Percentiles rank a stretch among this genome's conserved stretches.
phyloP scores from a whole-genome alignment of 345 rosid genomes.

The rapeseed (Brassica napus) region DNA sequence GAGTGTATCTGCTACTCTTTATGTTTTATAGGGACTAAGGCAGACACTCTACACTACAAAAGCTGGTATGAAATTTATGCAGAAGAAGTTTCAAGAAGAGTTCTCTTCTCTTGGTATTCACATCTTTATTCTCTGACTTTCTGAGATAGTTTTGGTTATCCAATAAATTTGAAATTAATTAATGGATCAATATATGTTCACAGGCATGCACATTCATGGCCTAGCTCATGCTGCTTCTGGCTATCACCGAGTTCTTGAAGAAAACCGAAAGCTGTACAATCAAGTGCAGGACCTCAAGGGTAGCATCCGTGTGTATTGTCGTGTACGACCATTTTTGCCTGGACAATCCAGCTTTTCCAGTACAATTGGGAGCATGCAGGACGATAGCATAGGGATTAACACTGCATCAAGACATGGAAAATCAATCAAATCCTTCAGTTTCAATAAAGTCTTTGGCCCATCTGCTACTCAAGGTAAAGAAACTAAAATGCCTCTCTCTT shows the following conservation, averaged over 20 bases:
- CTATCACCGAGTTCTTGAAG: constrained; percentile 88
- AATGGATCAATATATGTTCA: constrained; percentile 19
- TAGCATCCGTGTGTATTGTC: constrained; percentile 92
- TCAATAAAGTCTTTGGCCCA: constrained; percentile 93
- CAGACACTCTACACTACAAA: constrained; percentile 64
- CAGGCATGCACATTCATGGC: constrained; percentile 83
- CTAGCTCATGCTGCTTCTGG: constrained; percentile 96
- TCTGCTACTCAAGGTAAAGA: constrained; percentile 80
- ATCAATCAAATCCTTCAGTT: constrained; percentile 68
- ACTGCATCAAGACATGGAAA: constrained; percentile 80
- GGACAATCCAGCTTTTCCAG: constrained; percentile 68
- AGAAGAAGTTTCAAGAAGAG: constrained; percentile 82
- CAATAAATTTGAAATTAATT: constrained; percentile 1
- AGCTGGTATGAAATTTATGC: constrained; percentile 90
- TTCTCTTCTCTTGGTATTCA: constrained; percentile 70
- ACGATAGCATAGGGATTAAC: constrained; percentile 63
- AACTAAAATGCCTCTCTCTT: constrained; percentile 1
- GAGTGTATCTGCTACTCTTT: constrained; percentile 13
- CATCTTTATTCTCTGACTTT: constrained; percentile 1
- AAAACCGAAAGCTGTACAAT: constrained; percentile 91
- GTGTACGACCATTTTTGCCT: constrained; percentile 85
- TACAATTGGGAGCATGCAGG: constrained; percentile 68
- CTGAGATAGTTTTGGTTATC: constrained; percentile 4
- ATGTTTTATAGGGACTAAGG: constrained; percentile 61
- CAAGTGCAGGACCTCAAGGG: constrained; percentile 98